These are phyloP conservation scores for Marasmius tenuissimus DNA, from an alignment of 1,284 basidiomycete species.

Conservation along the genomic window DNA sequence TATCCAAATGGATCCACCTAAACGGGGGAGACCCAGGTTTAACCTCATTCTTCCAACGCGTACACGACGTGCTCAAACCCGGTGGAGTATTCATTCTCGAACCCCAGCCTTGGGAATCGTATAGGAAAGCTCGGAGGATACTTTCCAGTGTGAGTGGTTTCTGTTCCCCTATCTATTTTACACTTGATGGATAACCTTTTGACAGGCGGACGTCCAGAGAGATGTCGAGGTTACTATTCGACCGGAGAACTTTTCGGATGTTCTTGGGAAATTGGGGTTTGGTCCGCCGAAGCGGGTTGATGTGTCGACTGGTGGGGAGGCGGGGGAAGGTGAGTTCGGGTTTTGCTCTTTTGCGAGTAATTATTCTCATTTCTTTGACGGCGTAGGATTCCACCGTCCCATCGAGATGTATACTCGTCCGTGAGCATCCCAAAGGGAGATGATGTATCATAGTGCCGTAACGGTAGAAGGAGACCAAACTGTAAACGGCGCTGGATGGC, in stretches of 20 bases:
- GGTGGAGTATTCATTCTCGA: constrained; percentile 72
- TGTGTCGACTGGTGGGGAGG: constrained; percentile 53
- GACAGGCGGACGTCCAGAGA: constrained; percentile 45
- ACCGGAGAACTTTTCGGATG: constrained; percentile 57
- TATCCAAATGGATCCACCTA: constrained; percentile 87
- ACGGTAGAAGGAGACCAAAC: no score
- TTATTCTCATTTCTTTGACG: background rate
- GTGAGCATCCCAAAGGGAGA: background rate
- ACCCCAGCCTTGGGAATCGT: constrained; percentile 79
- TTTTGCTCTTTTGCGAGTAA: background rate
- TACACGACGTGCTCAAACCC: constrained; percentile 51
- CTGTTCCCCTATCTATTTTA: background rate
- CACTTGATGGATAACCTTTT: no score
- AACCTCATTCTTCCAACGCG: constrained; percentile 59
- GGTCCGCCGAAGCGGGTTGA: constrained; percentile 48
- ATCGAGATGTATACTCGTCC: background rate
- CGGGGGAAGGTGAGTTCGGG: constrained; percentile 50
- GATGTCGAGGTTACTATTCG: constrained; percentile 53
- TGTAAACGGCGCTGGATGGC: no score
- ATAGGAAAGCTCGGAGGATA: constrained; percentile 72
- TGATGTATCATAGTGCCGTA: no score
- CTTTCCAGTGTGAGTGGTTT: constrained; percentile 41
- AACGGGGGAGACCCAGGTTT: constrained; percentile 73
- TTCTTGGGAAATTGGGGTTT: constrained; percentile 67
- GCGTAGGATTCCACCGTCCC: background rate